These are phyloP conservation scores for Ascobolus immersus DNA, from an alignment of 495 filamentous ascomycete species.

Conservation along the genomic window DNA sequence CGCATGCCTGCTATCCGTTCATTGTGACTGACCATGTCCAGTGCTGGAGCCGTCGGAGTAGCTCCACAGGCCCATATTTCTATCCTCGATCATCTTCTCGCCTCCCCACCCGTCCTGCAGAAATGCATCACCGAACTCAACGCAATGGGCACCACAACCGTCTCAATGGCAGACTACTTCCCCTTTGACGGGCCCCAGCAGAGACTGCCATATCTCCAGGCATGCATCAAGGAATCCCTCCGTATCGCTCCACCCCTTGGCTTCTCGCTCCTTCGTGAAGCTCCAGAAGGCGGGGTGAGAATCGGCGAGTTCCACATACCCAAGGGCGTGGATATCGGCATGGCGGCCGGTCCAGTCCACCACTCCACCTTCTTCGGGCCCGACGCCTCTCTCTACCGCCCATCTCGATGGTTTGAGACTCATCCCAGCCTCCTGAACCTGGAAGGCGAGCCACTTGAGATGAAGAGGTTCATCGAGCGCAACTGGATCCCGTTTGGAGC, in stretches of 20 bases:
- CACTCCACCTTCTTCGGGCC: conserved; percentile 15
- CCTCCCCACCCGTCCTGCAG: conserved; percentile 6
- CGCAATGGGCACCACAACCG: too few relatives aligned
- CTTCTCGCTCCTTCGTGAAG: conserved; percentile 10
- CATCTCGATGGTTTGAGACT: conserved; percentile 15
- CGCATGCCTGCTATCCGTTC: background rate
- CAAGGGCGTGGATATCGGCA: conserved; percentile 14
- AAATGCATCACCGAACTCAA: conserved; percentile 2
- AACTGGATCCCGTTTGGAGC: conserved; percentile 14
- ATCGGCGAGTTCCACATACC: conserved; percentile 14
- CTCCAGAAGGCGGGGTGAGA: conserved; percentile 13
- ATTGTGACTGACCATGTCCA: conserved; percentile 2
- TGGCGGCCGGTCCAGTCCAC: conserved; percentile 12
- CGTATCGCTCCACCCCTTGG: conserved; percentile 9
- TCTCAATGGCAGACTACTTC: conserved; percentile 6
- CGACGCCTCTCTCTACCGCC: conserved; percentile 14
- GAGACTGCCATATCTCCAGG: conserved; percentile 12
- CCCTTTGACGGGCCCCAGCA: conserved; percentile 5
- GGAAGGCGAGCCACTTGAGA: conserved; percentile 7
- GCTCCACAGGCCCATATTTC: conserved; percentile 4
- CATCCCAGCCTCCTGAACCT: conserved; percentile 9
- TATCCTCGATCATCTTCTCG: conserved; percentile 5
- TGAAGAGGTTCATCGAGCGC: conserved; percentile 13
- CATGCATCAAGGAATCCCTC: conserved; percentile 10
- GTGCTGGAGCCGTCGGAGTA: conserved; percentile 10